phyloP scores from a whole-genome alignment of 73 alveolate species.

The Uronychia setigera region DNA sequence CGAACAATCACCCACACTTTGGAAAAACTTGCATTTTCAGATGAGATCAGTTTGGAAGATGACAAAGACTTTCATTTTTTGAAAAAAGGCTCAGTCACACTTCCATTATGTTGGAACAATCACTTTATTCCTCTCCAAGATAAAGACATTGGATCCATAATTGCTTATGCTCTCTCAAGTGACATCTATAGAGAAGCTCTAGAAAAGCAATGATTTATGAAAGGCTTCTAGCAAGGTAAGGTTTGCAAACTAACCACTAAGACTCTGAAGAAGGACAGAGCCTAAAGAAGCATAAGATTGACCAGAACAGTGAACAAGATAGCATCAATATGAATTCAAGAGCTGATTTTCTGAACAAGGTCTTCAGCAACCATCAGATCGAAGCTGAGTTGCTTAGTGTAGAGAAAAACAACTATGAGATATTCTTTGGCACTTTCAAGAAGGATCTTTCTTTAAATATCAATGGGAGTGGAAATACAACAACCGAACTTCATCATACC shows the following conservation, averaged over 20 bases:
- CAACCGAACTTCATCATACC: constrained; percentile 1
- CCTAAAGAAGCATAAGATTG: neutral
- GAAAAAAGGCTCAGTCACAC: constrained; percentile 9
- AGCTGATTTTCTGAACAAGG: constrained; percentile 36
- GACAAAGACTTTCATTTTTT: neutral
- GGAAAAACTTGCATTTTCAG: neutral
- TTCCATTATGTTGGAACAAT: constrained; percentile 7
- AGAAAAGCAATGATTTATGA: neutral
- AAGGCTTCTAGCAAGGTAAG: neutral
- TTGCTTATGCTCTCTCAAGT: constrained; percentile 6
- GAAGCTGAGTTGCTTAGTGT: constrained; percentile 48
- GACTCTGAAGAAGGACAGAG: neutral
- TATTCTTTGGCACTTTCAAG: constrained; percentile 26
- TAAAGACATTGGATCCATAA: constrained; percentile 15
- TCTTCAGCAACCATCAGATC: constrained; percentile 23
- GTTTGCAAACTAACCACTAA: no score
- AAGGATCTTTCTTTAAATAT: constrained; percentile 21
- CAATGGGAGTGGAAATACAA: neutral
- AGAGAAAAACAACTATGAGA: constrained; percentile 18
- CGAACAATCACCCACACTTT: neutral
- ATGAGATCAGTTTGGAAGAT: neutral
- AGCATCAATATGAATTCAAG: constrained; percentile 1
- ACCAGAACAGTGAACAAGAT: neutral
- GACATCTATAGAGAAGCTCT: constrained; percentile 24
- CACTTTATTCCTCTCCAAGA: neutral